Conservation (phyloP, 805 yeast genomes). For the Metschnikowia proteae region DNA sequence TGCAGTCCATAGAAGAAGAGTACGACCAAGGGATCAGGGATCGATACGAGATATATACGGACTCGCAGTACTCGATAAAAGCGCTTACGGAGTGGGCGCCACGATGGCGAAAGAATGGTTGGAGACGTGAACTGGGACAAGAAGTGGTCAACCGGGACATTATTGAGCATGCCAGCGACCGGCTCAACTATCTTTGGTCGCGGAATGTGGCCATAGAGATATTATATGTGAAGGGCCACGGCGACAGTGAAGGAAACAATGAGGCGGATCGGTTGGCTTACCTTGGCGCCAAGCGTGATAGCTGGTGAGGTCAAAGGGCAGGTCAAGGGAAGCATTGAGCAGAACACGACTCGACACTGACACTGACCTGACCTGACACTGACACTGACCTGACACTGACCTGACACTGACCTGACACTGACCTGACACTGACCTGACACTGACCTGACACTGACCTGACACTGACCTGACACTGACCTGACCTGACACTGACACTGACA, state of each 20-base stretch:
- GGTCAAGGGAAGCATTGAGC: too few relatives aligned
- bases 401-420: too few relatives aligned
- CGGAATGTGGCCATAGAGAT: slow-evolving; percentile 43
- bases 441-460: too few relatives aligned
- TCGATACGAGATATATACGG: slow-evolving; percentile 52
- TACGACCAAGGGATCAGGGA: slow-evolving; percentile 6
- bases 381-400: too few relatives aligned
- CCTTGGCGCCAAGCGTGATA: slow-evolving; percentile 44
- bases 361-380: too few relatives aligned
- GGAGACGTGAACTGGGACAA: slow-evolving; percentile 42
- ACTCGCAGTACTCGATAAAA: slow-evolving; percentile 64
- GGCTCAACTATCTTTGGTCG: slow-evolving; percentile 32
- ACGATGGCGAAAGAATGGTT: slow-evolving; percentile 57
- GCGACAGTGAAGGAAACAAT: slow-evolving; percentile 67
- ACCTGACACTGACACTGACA: too few relatives aligned
- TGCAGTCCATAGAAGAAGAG: slow-evolving; percentile 38
- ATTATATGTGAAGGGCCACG: slow-evolving; percentile 69
- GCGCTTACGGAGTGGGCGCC: slow-evolving; percentile 54
- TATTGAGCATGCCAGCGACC: slow-evolving; percentile 30
- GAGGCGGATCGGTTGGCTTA: slow-evolving; percentile 74
- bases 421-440: too few relatives aligned
- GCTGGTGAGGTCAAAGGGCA: too few relatives aligned
- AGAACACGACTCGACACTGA: too few relatives aligned
- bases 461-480: too few relatives aligned
- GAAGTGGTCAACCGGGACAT: slow-evolving; percentile 52